phyloP scores from a whole-genome alignment of 176 grass and related monocot genomes.

The Musa schizocarpa region DNA sequence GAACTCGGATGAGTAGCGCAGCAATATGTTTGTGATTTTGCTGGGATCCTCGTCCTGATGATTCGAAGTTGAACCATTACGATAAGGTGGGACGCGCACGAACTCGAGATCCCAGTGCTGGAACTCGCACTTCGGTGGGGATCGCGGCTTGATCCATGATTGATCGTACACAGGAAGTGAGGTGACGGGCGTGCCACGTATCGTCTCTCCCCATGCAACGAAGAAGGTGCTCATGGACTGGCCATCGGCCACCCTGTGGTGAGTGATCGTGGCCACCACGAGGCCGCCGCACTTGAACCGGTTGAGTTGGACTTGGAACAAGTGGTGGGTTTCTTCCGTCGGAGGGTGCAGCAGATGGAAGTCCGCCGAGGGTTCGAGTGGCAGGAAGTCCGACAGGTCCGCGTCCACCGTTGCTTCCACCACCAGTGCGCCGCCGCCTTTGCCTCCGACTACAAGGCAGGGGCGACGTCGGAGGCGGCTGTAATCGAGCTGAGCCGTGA shows the following conservation, averaged over 20 bases:
- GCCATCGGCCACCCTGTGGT: conserved; percentile 33
- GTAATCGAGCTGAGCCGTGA: conserved; percentile 6
- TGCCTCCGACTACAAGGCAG: conserved; percentile 3
- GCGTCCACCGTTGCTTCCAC: conserved; percentile 30
- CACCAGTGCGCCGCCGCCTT: conserved; percentile 26
- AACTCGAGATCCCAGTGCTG: conserved; percentile 27
- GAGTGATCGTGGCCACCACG: conserved; percentile 14
- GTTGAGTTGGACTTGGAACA: conserved; percentile 25
- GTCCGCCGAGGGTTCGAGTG: conserved; percentile 23
- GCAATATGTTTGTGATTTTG: not conserved
- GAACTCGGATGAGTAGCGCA: conserved; percentile 20
- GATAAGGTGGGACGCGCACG: not conserved
- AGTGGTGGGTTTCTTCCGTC: not conserved
- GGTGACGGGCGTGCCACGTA: not conserved
- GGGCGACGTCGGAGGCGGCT: not conserved
- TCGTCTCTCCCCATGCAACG: conserved; percentile 23
- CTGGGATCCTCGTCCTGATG: not conserved
- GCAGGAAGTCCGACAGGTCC: conserved; percentile 28
- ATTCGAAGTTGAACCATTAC: not conserved
- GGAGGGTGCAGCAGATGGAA: conserved; percentile 22
- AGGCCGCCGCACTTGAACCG: conserved; percentile 31
- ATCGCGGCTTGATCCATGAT: not conserved
- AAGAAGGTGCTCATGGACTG: conserved; percentile 26
- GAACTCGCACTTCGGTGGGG: conserved; percentile 14
- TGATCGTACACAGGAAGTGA: conserved; percentile 1